A percentile compares a stretch with the other conserved stretches of the same genome.
These are phyloP conservation scores for Colletotrichum tanaceti DNA, from an alignment of 2,329 filamentous ascomycete species.

Conservation along the genomic window DNA sequence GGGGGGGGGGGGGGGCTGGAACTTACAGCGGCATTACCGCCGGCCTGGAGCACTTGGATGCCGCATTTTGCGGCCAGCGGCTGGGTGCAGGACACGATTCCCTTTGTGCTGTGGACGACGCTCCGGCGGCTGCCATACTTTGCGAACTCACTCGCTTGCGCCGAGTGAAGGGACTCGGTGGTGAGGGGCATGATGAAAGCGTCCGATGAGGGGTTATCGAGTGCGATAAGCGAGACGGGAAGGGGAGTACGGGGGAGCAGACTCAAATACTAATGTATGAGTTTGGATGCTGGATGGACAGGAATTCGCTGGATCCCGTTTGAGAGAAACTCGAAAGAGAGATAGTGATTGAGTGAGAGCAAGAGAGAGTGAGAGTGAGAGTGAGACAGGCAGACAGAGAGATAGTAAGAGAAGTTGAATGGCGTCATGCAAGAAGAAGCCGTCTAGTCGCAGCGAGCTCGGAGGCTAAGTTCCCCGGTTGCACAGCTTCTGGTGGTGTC, in stretches of 20 bases:
- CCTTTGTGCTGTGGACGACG: slow-evolving; percentile 91
- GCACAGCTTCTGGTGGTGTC: neutral
- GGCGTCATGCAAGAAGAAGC: neutral
- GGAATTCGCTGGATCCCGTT: neutral
- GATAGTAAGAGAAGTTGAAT: neutral
- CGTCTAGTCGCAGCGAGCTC: slow-evolving; percentile 9
- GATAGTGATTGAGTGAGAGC: too few relatives aligned
- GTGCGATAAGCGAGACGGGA: slow-evolving; percentile 10
- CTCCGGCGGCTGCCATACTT: slow-evolving; percentile 85
- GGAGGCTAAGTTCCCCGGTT: neutral
- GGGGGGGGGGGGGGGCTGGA: neutral
- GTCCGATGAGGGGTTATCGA: slow-evolving; percentile 32
- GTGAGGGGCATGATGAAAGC: slow-evolving; percentile 58
- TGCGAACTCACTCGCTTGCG: slow-evolving; percentile 62
- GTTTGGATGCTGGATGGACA: too few relatives aligned
- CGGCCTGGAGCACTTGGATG: slow-evolving; percentile 83
- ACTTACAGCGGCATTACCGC: slow-evolving; percentile 92
- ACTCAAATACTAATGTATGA: neutral
- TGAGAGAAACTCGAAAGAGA: neutral
- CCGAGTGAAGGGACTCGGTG: slow-evolving; percentile 60
- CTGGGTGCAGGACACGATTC: slow-evolving; percentile 91
- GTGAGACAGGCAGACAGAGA: too few relatives aligned
- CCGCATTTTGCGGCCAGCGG: slow-evolving; percentile 91
- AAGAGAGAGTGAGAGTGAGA: too few relatives aligned
- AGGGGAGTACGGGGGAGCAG: neutral